These are phyloP conservation scores for Flaveria linearis DNA, from an alignment of 129 eudicot species.

Conservation along the genomic window DNA sequence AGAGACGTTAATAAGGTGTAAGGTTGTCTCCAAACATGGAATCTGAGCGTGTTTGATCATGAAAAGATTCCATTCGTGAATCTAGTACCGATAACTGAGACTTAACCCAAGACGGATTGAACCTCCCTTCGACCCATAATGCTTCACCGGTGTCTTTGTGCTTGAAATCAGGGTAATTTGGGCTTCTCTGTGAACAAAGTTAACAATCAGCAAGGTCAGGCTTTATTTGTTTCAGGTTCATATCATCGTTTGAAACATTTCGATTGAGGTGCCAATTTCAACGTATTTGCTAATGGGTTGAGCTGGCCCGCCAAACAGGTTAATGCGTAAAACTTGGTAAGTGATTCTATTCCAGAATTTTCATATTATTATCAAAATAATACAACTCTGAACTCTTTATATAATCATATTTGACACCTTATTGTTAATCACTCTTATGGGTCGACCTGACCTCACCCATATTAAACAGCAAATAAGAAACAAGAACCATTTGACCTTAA, in stretches of 20 bases:
- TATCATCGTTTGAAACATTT: slow-evolving; percentile 1
- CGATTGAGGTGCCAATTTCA: not conserved
- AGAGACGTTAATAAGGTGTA: slow-evolving; percentile 25
- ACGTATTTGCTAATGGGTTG: too few species aligned
- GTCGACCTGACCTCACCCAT: not conserved
- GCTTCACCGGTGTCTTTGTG: slow-evolving; percentile 99
- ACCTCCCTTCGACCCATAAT: slow-evolving; percentile 85
- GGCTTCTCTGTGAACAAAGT: slow-evolving; percentile 63
- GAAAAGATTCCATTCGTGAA: slow-evolving; percentile 59
- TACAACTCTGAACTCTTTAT: not conserved
- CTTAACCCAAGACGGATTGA: slow-evolving; percentile 85
- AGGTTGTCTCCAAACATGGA: slow-evolving; percentile 46
- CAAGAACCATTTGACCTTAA: not conserved
- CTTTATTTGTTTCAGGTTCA: not conserved
- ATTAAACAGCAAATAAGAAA: not conserved
- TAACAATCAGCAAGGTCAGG: not conserved
- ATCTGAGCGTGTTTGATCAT: slow-evolving; percentile 42
- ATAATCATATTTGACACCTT: not conserved
- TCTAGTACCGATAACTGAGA: slow-evolving; percentile 81
- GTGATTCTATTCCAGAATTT: not conserved
- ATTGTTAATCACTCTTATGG: not conserved
- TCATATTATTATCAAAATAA: not conserved
- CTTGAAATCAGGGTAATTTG: slow-evolving; percentile 92
- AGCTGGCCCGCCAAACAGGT: not conserved
- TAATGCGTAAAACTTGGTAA: too few species aligned